Evolutionary conservation across 2,329 filamentous ascomycete genomes (phyloP), one percentile per base, ranked within the genome.

Genomic region (Domatiomyces catenatus): DNA sequence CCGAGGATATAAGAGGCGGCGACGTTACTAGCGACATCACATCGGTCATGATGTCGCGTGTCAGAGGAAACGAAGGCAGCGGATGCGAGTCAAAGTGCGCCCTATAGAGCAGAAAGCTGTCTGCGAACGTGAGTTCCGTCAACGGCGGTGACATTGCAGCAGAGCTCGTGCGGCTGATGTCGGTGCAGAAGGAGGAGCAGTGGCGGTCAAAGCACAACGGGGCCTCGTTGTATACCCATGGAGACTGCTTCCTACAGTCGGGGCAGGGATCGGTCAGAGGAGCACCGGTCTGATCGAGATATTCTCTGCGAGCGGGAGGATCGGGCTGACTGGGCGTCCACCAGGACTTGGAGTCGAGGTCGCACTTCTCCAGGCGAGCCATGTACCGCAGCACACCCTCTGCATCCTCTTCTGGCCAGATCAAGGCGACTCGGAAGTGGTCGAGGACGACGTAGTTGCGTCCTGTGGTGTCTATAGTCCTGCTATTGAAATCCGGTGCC

Each of bases 361-460:
- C 12, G 32, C 32, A 39, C 10, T 39, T 39, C 32, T 39, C 32
- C 5, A 39, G 32, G 2, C 32, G 32, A 15, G 32, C 32, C 32
- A 39, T 39, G 32, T 15, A 39, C 15, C 15, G 32, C 8, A 2
- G 28, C 28, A 8, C 28, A 8, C 28, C 32, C 32, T 39, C 32
- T 39, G 10, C 28, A 32, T 32, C 28, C 28, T 32, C 32, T 15
- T 89, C 84, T 8, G 66, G 69, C 84, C 84, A 89, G 0, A 86
- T 69, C 47, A 82, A 69, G 0, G 81, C 83, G 10, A 84, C 69
- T 47, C 80, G 76, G 61, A 85, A 88, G 62, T 73, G 80, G n/a
- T 72, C 81, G 43, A 88, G 69, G 0, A 86, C 77, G 50, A 75
- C 79, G 58, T 80, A 87, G 10, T 39, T 39, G 10, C 1, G 8